Conservation (phyloP, 345 rosid species). For the Eucalyptus marginata region DNA sequence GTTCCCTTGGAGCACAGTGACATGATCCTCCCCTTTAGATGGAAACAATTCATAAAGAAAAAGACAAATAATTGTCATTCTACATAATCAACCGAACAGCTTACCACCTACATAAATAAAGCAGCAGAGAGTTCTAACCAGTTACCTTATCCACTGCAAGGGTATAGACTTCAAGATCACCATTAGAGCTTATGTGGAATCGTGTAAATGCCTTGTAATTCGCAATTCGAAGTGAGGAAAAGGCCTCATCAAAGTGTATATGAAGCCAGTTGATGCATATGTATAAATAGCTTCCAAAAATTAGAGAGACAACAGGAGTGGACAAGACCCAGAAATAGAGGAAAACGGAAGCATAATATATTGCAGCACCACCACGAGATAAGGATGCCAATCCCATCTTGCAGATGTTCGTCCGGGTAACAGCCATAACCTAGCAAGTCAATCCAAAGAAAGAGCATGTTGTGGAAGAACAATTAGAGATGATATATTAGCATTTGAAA, state of each 20-base stretch:
- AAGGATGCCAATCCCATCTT: constrained; percentile 64
- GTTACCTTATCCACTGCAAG: constrained; percentile 94
- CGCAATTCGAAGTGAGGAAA: constrained; percentile 95
- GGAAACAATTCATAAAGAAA: neutral
- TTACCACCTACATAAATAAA: neutral
- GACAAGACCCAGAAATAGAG: constrained; percentile 99
- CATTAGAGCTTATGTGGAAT: constrained; percentile 56
- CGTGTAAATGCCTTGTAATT: constrained; percentile 94
- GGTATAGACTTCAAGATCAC: constrained; percentile 86
- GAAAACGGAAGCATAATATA: constrained; percentile 92
- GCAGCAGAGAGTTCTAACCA: neutral
- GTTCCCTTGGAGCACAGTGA: neutral
- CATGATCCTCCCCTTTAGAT: neutral
- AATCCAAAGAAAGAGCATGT: neutral
- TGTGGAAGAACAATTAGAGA: neutral
- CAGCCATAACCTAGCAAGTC: constrained; percentile 81
- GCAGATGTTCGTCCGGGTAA: constrained; percentile 84
- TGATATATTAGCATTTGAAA: neutral
- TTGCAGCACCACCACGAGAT: constrained; percentile 72
- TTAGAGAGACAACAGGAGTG: constrained; percentile 85
- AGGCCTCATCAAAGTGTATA: constrained; percentile 96
- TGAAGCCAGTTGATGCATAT: constrained; percentile 97
- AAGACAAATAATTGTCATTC: neutral
- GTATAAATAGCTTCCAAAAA: constrained; percentile 93
- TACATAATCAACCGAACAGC: neutral